Conservation (phyloP, 441 rosid species). For the Melastoma candidum region DNA sequence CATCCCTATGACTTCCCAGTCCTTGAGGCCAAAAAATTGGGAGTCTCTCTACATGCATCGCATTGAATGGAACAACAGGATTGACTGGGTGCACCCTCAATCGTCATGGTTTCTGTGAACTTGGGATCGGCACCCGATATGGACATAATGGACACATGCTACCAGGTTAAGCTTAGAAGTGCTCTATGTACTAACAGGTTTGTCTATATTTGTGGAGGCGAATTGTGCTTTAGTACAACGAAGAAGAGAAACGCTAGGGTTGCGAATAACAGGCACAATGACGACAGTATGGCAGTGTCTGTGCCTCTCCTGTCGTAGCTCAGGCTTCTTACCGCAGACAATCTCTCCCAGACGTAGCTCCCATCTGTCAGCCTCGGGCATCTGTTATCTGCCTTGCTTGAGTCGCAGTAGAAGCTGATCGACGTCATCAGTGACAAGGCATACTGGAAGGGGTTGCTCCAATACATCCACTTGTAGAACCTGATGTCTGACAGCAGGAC, state of each 20-base stretch:
- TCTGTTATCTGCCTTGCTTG: slow-evolving; percentile 17
- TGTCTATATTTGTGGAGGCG: no score
- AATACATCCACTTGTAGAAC: slow-evolving; percentile 17
- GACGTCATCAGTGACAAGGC: slow-evolving; percentile 18
- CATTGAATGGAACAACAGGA: no score
- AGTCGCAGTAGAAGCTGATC: slow-evolving; percentile 21
- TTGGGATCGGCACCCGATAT: no score
- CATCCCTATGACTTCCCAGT: slow-evolving; percentile 71
- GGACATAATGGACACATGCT: no score
- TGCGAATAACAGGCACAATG: no score
- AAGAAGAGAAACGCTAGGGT: no score
- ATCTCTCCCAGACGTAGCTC: slow-evolving; percentile 19
- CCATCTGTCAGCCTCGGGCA: slow-evolving; percentile 21
- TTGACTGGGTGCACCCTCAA: no score
- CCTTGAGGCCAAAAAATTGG: slow-evolving; percentile 49
- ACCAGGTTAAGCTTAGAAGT: no score
- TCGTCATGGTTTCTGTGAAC: no score
- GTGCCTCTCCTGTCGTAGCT: slow-evolving; percentile 2
- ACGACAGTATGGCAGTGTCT: no score
- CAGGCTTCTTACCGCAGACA: slow-evolving; percentile 19
- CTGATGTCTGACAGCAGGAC: slow-evolving; percentile 8
- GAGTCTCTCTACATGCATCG: slow-evolving; percentile 10
- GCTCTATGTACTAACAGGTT: no score
- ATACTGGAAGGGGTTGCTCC: slow-evolving; percentile 26
- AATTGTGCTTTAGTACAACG: no score